phyloP scores from a whole-genome alignment of 2,329 filamentous ascomycete species.

The Colletotrichum eremochloae region DNA sequence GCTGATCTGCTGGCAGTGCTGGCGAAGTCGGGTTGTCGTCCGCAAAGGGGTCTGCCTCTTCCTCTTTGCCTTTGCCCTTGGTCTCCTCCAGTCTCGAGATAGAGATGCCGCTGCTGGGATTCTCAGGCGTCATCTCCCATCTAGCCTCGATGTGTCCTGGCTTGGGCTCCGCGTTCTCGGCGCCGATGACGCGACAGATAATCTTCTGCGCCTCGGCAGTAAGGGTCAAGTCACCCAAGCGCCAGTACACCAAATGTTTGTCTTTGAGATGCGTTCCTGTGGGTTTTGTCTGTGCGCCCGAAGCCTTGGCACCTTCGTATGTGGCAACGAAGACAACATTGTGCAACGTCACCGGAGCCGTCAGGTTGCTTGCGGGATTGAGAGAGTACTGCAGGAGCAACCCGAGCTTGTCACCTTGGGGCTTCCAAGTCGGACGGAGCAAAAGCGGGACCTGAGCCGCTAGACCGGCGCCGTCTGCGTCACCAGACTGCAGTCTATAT shows the following conservation, averaged over 20 bases:
- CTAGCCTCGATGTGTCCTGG: conserved; percentile 85
- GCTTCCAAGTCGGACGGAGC: conserved; percentile 83
- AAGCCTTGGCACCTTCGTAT: conserved; percentile 76
- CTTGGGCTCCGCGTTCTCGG: conserved; percentile 77
- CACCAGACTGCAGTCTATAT: conserved; percentile 85
- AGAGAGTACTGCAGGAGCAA: conserved; percentile 87
- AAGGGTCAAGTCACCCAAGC: conserved; percentile 79
- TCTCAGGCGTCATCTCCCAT: conserved; percentile 73
- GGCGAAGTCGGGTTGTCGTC: conserved; percentile 54
- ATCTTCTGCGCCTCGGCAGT: conserved; percentile 79
- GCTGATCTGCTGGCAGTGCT: conserved; percentile 47
- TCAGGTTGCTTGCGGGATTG: conserved; percentile 74
- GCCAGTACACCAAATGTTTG: conserved; percentile 84
- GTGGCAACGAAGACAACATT: conserved; percentile 82
- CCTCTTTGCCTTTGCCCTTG: conserved; percentile 67
- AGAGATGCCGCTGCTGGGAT: conserved; percentile 74
- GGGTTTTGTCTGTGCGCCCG: conserved; percentile 81
- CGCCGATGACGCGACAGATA: conserved; percentile 82
- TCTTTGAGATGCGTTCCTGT: conserved; percentile 84
- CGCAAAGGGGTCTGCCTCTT: conserved; percentile 77
- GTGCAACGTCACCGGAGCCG: conserved; percentile 62
- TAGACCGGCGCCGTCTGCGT: conserved; percentile 59
- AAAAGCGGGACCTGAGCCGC: conserved; percentile 77
- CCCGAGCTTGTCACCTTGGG: conserved; percentile 86
- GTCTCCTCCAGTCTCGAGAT: conserved; percentile 67